Evolutionary conservation across 257 asterid species (phyloP).

Genomic region (Gentiana straminea): DNA sequence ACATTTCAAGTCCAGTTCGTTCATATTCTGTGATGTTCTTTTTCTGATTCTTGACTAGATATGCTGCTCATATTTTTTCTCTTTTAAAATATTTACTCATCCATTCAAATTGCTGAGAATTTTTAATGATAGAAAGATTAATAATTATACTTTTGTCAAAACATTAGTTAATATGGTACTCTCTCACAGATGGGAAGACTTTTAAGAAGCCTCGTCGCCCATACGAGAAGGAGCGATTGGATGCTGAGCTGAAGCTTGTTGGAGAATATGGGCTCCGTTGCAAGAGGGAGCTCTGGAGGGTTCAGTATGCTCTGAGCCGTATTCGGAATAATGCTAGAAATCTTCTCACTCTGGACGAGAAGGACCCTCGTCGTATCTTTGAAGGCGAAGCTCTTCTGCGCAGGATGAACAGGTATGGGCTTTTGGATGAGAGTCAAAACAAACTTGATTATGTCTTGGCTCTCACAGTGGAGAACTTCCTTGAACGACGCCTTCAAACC

Average conservation of each 20-base stretch:
- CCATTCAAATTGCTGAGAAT: too few species aligned
- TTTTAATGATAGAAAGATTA: too few species aligned
- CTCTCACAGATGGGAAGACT: slow-evolving; percentile 60
- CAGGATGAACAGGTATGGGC: slow-evolving; percentile 74
- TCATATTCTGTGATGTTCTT: too few species aligned
- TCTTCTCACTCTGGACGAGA: slow-evolving; percentile 74
- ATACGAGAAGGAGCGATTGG: slow-evolving; percentile 81
- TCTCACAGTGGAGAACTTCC: slow-evolving; percentile 76
- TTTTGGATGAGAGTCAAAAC: slow-evolving; percentile 79
- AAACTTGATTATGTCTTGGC: slow-evolving; percentile 87
- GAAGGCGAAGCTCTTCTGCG: slow-evolving; percentile 89
- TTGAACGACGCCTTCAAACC: slow-evolving; percentile 84
- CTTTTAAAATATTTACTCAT: too few species aligned
- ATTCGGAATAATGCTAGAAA: slow-evolving; percentile 67
- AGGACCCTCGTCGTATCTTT: slow-evolving; percentile 71
- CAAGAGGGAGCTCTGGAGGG: slow-evolving; percentile 94
- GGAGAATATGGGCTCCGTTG: slow-evolving; percentile 82
- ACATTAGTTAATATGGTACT: too few species aligned
- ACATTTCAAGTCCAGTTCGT: too few species aligned
- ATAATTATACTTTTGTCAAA: too few species aligned
- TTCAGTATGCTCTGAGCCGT: slow-evolving; percentile 79
- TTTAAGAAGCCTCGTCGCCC: slow-evolving; percentile 91
- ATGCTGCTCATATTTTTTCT: too few species aligned
- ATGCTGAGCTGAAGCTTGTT: slow-evolving; percentile 79
- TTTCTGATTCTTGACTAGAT: too few species aligned